Base-by-base conservation (phyloP, 129 eudicot genomes). In the Escallonia rubra region DNA sequence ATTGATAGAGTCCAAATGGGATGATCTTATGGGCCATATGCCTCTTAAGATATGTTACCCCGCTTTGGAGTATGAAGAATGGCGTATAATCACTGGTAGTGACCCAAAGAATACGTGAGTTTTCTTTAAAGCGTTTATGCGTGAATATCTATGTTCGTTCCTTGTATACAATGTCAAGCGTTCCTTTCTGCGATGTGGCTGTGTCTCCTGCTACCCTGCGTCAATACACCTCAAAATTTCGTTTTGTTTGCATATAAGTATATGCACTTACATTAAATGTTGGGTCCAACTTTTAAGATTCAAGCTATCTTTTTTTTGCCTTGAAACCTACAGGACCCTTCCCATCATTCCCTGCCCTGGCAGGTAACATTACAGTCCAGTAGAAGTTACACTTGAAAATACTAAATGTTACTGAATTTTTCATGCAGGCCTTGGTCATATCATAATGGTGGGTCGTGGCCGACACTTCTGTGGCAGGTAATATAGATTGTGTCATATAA, bases 361-460 rank as follows among this genome's bases (percentile, higher is more conserved):
- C 34, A 1, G 34, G 34, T 23, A 23, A 23, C 34, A 23, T 23
- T 23, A 23, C 34, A 23, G 34, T 23, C 34, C 34, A 23, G 34
- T 23, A 23, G 34, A 23, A 23, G 14, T 13, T 54, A 54, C 10
- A 1, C 14, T 54, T 54, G 4, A 11, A 15, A 59, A 9, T 4
- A 13, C 3, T 43, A 23, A 39, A 51, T 54, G 38, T 51, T 4
- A 34, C 54, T 60, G 69, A 49, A 11, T 47, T 63, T 51, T 45
- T 57, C 46, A 76, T 78, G 84, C 90, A 93, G 98, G 74, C 95
- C 96, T 57, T 93, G 96, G 99, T 93, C 99, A 55, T 93, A 93
- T 80, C 99, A 93, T 71, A 93, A 93, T 81, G 96, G 96, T 38
- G 99, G 99, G 69, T 93, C 99, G 11, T 93, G 99, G 99, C 96